Evolutionary conservation across 768 basidiomycete genomes (phyloP).

Genomic region (Agrocybe praecox): DNA sequence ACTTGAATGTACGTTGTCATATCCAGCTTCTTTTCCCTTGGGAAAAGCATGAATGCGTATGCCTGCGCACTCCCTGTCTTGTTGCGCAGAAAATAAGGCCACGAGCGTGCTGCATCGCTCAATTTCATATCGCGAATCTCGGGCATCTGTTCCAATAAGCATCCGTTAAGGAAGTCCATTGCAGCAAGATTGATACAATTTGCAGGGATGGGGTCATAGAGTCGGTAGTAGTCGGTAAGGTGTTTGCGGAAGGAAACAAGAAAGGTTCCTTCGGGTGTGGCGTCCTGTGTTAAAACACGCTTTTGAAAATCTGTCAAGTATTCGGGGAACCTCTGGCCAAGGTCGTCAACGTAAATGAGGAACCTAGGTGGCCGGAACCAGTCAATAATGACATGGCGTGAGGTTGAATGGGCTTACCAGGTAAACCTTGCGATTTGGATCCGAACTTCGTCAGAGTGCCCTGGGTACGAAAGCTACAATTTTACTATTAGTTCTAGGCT

Average conservation of each 20-base stretch:
- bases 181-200: constrained; percentile 1
- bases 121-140: background rate
- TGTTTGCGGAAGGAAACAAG: background rate
- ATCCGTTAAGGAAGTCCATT: constrained; percentile 2
- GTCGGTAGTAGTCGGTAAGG: background rate
- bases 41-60: constrained; percentile 3
- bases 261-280: background rate
- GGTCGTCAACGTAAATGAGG: background rate
- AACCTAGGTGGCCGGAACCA: background rate
- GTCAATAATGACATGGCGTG: background rate
- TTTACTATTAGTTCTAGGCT: no score
- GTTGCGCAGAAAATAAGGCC: constrained; percentile 4
- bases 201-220: constrained; percentile 2
- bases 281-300: background rate
- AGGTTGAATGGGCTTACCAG: background rate
- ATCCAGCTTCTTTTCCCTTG: background rate
- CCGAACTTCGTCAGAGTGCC: background rate
- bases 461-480: background rate
- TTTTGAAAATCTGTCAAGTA: background rate
- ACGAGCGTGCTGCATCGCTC: background rate
- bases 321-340: background rate
- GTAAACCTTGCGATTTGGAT: constrained; percentile 2
- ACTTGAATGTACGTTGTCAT: constrained; percentile 4
- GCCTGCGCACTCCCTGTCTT: background rate
- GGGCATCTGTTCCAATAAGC: constrained; percentile 1